Base-by-base conservation (phyloP, 1,139 yeast species). In the Geotrichum reessii region DNA sequence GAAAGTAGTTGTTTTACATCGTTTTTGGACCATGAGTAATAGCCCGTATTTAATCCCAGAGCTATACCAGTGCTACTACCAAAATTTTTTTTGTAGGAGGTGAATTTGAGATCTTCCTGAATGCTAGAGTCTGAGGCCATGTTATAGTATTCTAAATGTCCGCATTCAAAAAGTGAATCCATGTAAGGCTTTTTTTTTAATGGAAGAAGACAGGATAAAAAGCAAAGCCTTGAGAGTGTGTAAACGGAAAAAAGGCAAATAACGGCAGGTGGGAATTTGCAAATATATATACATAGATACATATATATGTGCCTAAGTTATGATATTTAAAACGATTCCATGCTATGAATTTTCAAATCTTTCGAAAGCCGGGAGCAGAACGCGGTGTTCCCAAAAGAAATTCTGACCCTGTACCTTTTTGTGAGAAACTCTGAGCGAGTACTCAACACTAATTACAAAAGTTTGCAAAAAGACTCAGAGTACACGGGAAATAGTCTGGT, bases 21-120 rank as follows among this genome's bases (percentile, higher is more conserved):
- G 31, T 55, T 51, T 46, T 50, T 52, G 11, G 53, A 44, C 58
- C 58, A 55, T 11, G 58, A 55, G 48, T 44, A 55, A 42, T 55
- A 55, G 11, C 58, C 54, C 7, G 54, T 33, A 12, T 46, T 37
- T 8, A 46, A 47, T 17, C 58, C 54, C 3, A 31, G n/a, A 25
- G 58, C n/a, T 11, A 50, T 25, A 11, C 24, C 44, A 14, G 44
- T 5, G 21, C 44, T 37, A 14, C 44, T 37, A 19, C 44, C 19
- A 2, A 9, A 22, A 31, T 22, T 22, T 17, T 40, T 22, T 8
- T 24, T 24, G 22, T n/a, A 24, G 37, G 47, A 22, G 21, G 5
- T n/a, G 2, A 37, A 37, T 37, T 37, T 37, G 7, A 37, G n/a
- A 14, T 37, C 44, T n/a, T 37, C 44, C 19, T 14, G 31, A 11